Evolutionary conservation across 768 basidiomycete genomes (phyloP).

Genomic region (Psilocybe sp.): DNA sequence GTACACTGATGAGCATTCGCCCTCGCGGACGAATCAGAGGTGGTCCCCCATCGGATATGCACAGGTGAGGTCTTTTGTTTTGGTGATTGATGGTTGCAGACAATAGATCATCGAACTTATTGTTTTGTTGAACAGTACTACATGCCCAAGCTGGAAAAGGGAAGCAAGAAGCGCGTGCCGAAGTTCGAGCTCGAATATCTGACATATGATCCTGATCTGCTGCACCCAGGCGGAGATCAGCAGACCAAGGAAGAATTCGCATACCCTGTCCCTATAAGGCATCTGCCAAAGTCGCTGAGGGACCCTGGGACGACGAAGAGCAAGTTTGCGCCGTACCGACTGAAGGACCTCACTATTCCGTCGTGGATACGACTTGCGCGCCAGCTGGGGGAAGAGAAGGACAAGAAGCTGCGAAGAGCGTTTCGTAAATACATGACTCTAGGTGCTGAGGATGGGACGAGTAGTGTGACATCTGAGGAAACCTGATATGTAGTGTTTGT

Average conservation of each 20-base stretch:
- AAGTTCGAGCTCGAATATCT: conserved; percentile 76
- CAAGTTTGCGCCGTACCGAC: conserved; percentile 65
- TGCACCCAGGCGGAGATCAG: conserved; percentile 34
- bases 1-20: conserved; percentile 62
- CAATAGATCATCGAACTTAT: background rate
- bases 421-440: conserved; percentile 80
- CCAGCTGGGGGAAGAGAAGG: conserved; percentile 50
- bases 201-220: conserved; percentile 49
- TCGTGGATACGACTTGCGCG: conserved; percentile 71
- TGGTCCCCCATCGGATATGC: conserved; percentile 82
- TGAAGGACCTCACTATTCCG: conserved; percentile 76
- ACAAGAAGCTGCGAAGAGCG: conserved; percentile 53
- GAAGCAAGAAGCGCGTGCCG: conserved; percentile 48
- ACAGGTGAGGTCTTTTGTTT: conserved; percentile 57
- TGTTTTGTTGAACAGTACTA: conserved; percentile 47
- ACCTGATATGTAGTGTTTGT: background rate
- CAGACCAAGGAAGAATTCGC: conserved; percentile 24
- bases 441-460: conserved; percentile 32
- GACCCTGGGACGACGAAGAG: conserved; percentile 36
- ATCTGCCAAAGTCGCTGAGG: conserved; percentile 50
- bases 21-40: conserved; percentile 65
- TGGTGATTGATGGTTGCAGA: background rate
- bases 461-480: conserved; percentile 7
- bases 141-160: conserved; percentile 53
- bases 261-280: conserved; percentile 54